Evolutionary conservation across 352 stramenopile species (phyloP).

Genomic region (Phytopythium delawarense): DNA sequence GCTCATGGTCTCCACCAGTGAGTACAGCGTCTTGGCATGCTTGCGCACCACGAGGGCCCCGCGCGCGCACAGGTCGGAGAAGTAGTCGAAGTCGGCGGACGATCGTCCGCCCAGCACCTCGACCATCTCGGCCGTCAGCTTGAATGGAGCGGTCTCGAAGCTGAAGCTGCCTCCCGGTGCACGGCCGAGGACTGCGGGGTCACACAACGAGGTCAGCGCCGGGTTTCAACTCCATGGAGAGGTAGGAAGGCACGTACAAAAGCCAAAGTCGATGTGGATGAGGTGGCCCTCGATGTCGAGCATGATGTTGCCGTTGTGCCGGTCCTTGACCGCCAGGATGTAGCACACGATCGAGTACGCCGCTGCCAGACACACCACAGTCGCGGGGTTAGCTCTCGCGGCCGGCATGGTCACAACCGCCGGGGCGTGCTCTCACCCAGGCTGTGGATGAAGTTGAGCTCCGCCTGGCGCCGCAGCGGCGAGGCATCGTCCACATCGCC

Average conservation of each 20-base stretch:
- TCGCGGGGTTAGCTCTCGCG: neutral
- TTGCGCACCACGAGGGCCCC: slow-evolving; percentile 90
- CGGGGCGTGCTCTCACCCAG: slow-evolving; percentile 45
- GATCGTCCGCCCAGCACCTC: slow-evolving; percentile 91
- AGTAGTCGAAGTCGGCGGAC: slow-evolving; percentile 91
- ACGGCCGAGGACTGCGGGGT: slow-evolving; percentile 52
- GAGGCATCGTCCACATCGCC: slow-evolving; percentile 14
- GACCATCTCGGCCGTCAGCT: slow-evolving; percentile 95
- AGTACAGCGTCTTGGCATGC: slow-evolving; percentile 92
- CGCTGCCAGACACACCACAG: slow-evolving; percentile 52
- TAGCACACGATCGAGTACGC: slow-evolving; percentile 98
- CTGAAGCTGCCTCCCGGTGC: slow-evolving; percentile 90
- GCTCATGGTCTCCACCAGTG: slow-evolving; percentile 95
- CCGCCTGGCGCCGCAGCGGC: slow-evolving; percentile 48
- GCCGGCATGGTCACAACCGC: neutral
- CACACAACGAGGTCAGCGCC: slow-evolving; percentile 3
- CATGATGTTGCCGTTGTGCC: slow-evolving; percentile 99
- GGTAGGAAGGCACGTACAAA: slow-evolving; percentile 60
- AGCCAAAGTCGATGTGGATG: slow-evolving; percentile 99
- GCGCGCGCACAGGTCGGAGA: slow-evolving; percentile 92
- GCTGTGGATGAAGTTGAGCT: slow-evolving; percentile 83
- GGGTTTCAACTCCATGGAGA: neutral
- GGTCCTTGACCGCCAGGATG: slow-evolving; percentile 97
- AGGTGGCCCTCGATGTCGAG: slow-evolving; percentile 96
- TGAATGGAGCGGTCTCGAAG: slow-evolving; percentile 97